Evolutionary conservation across 2,329 filamentous ascomycete species (phyloP).

Genomic region (Ilyonectria mors-panacis): DNA sequence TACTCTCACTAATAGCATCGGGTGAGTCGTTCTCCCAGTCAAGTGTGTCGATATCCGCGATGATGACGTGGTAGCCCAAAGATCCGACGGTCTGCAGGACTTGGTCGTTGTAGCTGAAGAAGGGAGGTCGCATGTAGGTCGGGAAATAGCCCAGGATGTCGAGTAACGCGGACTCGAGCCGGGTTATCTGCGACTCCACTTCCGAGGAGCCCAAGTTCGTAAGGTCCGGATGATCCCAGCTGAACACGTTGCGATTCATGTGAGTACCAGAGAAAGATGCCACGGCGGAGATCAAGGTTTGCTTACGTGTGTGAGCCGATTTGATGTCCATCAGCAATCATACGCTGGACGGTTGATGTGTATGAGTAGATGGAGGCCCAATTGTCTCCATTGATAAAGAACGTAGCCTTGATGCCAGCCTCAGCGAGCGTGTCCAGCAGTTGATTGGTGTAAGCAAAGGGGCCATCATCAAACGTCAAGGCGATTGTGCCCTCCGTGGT

Average conservation of each 20-base stretch:
- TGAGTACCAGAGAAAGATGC: slow-evolving; percentile 35
- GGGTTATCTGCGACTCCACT: slow-evolving; percentile 34
- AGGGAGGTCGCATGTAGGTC: slow-evolving; percentile 57
- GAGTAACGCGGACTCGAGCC: slow-evolving; percentile 49
- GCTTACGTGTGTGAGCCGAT: slow-evolving; percentile 64
- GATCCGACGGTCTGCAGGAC: slow-evolving; percentile 48
- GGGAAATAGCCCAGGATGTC: slow-evolving; percentile 49
- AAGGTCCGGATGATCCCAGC: slow-evolving; percentile 53
- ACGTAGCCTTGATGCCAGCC: slow-evolving; percentile 49
- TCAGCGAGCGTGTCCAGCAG: slow-evolving; percentile 51
- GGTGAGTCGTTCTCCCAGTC: slow-evolving; percentile 66
- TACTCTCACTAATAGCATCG: slow-evolving; percentile 59
- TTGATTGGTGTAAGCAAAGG: slow-evolving; percentile 52
- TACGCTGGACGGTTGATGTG: slow-evolving; percentile 50
- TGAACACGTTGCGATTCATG: slow-evolving; percentile 27
- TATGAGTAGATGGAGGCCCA: slow-evolving; percentile 34
- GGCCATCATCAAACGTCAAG: slow-evolving; percentile 59
- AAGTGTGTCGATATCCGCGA: slow-evolving; percentile 69
- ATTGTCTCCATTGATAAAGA: slow-evolving; percentile 45
- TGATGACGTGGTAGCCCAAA: slow-evolving; percentile 66
- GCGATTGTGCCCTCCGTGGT: slow-evolving; percentile 49
- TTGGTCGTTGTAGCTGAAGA: slow-evolving; percentile 52
- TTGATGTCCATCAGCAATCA: slow-evolving; percentile 66
- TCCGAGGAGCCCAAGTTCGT: slow-evolving; percentile 41
- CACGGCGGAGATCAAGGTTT: slow-evolving; percentile 35